Conservation (phyloP, 2,329 filamentous ascomycete species). For the Samsoniella hepiali region DNA sequence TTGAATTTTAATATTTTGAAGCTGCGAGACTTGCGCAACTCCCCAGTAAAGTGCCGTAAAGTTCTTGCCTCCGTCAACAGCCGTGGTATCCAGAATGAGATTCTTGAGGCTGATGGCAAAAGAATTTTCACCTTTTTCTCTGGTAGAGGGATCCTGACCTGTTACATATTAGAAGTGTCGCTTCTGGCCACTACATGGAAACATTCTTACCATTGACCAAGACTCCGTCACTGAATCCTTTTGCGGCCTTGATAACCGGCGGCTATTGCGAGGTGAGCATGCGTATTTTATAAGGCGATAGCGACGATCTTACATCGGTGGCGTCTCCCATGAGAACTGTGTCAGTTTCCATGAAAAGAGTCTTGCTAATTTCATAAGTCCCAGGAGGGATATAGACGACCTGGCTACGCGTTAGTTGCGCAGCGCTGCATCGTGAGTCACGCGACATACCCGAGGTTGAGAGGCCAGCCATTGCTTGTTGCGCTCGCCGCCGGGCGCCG, state of each 20-base stretch:
- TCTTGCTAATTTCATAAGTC: conserved; percentile 38
- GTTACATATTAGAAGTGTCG: not conserved
- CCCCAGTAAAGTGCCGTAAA: conserved; percentile 44
- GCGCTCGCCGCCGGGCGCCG: conserved; percentile 7
- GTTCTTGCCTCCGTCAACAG: conserved; percentile 31
- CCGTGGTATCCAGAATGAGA: conserved; percentile 41
- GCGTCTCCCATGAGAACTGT: conserved; percentile 47
- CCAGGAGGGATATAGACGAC: conserved; percentile 42
- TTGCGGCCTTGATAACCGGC: conserved; percentile 39
- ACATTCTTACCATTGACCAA: conserved; percentile 23
- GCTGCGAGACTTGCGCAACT: conserved; percentile 41
- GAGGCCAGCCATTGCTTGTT: conserved; percentile 17
- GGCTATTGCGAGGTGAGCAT: conserved; percentile 25
- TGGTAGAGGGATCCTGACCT: conserved; percentile 35
- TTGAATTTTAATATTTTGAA: conserved; percentile 42
- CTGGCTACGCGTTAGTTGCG: not conserved
- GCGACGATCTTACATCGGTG: conserved; percentile 26
- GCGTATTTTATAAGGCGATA: not conserved
- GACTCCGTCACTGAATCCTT: conserved; percentile 28
- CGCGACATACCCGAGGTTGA: conserved; percentile 22
- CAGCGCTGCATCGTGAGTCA: not conserved
- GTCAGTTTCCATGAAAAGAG: conserved; percentile 42
- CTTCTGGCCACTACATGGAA: not conserved
- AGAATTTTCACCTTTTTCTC: conserved; percentile 35
- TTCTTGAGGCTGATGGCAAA: conserved; percentile 45